phyloP scores from a whole-genome alignment of 2,329 filamentous ascomycete species.

The Xylariaceae sp. region DNA sequence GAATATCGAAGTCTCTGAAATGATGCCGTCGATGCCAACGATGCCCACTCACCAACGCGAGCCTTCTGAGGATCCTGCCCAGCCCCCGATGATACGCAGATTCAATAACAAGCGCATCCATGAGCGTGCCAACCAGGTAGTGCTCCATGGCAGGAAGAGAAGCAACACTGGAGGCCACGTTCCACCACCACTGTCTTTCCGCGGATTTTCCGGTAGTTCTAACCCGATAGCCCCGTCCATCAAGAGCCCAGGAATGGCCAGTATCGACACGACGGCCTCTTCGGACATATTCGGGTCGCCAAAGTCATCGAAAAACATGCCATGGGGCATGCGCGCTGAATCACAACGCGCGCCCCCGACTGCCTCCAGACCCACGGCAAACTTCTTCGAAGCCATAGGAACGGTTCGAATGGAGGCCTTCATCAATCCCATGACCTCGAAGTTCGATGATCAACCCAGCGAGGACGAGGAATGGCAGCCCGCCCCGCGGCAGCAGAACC shows the following conservation, averaged over 20 bases:
- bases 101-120: conserved; percentile 51
- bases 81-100: conserved; percentile 66
- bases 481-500: conserved; percentile 47
- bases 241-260: conserved; percentile 54
- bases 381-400: conserved; percentile 82
- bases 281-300: conserved; percentile 55
- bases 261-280: conserved; percentile 52
- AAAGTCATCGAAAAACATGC: conserved; percentile 41
- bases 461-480: conserved; percentile 48
- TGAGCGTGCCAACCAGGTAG: conserved; percentile 40
- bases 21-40: conserved; percentile 30
- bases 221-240: conserved; percentile 43
- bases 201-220: conserved; percentile 64
- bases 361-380: conserved; percentile 45
- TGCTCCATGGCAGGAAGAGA: conserved; percentile 71
- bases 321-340: conserved; percentile 42
- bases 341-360: conserved; percentile 53
- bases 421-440: conserved; percentile 59
- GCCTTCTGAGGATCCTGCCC: conserved; percentile 55
- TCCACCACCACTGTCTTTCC: conserved; percentile 65
- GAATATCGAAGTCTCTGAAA: conserved; percentile 31
- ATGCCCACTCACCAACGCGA: conserved; percentile 43
- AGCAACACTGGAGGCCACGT: conserved; percentile 81
- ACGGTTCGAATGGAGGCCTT: conserved; percentile 98
- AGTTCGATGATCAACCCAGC: conserved; percentile 43